These are phyloP conservation scores for Backusella psychrophila DNA, from an alignment of 192 early-diverging fungal genomes.

Conservation along the genomic window DNA sequence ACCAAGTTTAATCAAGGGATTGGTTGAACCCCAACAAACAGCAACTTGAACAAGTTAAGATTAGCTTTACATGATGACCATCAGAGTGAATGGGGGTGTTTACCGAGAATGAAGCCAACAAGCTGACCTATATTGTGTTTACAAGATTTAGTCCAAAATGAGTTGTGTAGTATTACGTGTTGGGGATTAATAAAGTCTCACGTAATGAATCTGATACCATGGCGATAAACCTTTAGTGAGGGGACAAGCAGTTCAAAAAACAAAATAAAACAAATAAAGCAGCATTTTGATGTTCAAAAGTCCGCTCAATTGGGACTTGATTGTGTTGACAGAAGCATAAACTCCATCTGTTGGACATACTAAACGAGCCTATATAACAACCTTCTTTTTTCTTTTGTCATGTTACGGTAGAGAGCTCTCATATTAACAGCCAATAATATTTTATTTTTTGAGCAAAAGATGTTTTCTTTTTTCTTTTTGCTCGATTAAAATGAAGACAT, in stretches of 20 bases:
- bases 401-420: too few relatives aligned
- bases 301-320: neutral
- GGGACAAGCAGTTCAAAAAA: neutral
- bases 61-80: neutral
- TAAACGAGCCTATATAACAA: too few relatives aligned
- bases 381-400: too few relatives aligned
- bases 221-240: neutral
- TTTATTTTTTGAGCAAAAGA: too few relatives aligned
- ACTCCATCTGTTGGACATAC: too few relatives aligned
- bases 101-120: constrained; percentile 23
- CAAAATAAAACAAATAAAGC: too few relatives aligned
- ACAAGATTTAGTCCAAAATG: neutral
- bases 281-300: neutral
- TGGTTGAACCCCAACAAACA: constrained; percentile 94
- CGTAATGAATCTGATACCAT: constrained; percentile 8
- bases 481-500: too few relatives aligned
- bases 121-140: constrained; percentile 6
- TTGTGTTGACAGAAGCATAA: too few relatives aligned
- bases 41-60: constrained; percentile 48
- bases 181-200: neutral
- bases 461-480: too few relatives aligned
- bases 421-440: too few relatives aligned
- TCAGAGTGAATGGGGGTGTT: neutral
- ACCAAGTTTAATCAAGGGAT: constrained; percentile 93
- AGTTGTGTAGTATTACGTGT: neutral